Base-by-base conservation (phyloP, 441 rosid genomes). In the Viola pubescens region DNA sequence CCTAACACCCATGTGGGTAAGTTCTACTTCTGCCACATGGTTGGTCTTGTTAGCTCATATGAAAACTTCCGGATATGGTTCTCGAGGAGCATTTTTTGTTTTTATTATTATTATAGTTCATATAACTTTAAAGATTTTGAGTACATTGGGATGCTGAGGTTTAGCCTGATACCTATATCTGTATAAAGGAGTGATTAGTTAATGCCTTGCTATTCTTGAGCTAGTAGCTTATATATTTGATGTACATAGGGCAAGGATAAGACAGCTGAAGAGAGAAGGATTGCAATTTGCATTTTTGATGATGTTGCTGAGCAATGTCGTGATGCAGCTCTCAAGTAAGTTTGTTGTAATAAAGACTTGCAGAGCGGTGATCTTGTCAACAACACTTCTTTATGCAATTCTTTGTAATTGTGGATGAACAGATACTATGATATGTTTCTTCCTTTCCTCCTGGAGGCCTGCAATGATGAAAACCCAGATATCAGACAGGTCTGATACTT, bases 1-100 rank as follows among this genome's bases (percentile, higher is more conserved):
- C 71, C 78, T 94, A 51, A 94, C 95, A 37, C 99, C 99, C 62
- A 94, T 94, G 99, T 91, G 97, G 99, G 99, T 94, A 84, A 79
- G 99, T 82, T 57, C 60, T 56, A 38, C 7, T n/a, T 12, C 1
- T 5, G 8, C 41, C 58, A 6, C 34, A 26, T 26, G 34, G 34
- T 26, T 26, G 34, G 34, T 9, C 11, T n/a, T 41, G 39, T 41
- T 9, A 26, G 16, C 0, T 57, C 34, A 2, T 26, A 26, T 26
- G 34, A 26, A 26, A 26, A 26, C 34, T 26, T 26, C 34, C 34
- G 3, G 34, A 26, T 26, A 26, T 26, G 34, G 34, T 1, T 26
- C 34, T 26, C 34, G 34, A 26, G 34, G 34, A 26, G 2, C 34
- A 26, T 26, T 26, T 26, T 26, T 26, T 26, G 34, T 26, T 26